Conservation (phyloP, 2,329 filamentous ascomycete genomes). For the Xylaria digitata region DNA sequence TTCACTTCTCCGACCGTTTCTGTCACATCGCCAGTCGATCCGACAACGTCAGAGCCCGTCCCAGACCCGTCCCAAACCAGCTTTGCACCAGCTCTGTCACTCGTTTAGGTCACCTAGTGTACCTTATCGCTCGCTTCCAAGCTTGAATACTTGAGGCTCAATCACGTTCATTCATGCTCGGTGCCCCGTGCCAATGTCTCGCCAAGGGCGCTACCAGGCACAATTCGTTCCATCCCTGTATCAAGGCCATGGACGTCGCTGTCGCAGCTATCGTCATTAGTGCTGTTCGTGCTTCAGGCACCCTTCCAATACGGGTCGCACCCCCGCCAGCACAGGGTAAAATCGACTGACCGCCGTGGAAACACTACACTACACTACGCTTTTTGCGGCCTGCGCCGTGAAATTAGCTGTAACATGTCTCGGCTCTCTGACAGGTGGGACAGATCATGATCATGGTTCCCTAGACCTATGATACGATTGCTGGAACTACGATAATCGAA, state of each 20-base stretch:
- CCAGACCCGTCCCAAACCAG: neutral
- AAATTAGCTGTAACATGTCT: conserved; percentile 16
- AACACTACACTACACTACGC: conserved; percentile 12
- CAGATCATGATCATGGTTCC: conserved; percentile 15
- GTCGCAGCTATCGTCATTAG: conserved; percentile 37
- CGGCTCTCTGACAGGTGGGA: conserved; percentile 13
- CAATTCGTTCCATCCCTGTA: conserved; percentile 29
- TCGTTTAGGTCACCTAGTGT: neutral
- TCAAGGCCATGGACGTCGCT: conserved; percentile 38
- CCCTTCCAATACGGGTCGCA: conserved; percentile 4
- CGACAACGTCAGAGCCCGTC: conserved; percentile 47
- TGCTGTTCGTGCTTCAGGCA: conserved; percentile 11
- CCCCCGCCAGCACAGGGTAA: conserved; percentile 15
- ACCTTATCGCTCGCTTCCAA: neutral
- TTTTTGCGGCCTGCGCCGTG: conserved; percentile 18
- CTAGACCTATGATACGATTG: conserved; percentile 20
- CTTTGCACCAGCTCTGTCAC: neutral
- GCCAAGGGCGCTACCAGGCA: conserved; percentile 35
- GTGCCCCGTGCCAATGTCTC: conserved; percentile 14
- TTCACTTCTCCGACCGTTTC: conserved; percentile 46
- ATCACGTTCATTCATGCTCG: conserved; percentile 26
- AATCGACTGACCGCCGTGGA: conserved; percentile 16
- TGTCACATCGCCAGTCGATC: conserved; percentile 56
- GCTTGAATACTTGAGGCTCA: conserved; percentile 13
- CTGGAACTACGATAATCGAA: conserved; percentile 5